These are phyloP conservation scores for Papiliotrema flavescens DNA, from an alignment of 1,284 basidiomycete genomes.

Conservation along the genomic window DNA sequence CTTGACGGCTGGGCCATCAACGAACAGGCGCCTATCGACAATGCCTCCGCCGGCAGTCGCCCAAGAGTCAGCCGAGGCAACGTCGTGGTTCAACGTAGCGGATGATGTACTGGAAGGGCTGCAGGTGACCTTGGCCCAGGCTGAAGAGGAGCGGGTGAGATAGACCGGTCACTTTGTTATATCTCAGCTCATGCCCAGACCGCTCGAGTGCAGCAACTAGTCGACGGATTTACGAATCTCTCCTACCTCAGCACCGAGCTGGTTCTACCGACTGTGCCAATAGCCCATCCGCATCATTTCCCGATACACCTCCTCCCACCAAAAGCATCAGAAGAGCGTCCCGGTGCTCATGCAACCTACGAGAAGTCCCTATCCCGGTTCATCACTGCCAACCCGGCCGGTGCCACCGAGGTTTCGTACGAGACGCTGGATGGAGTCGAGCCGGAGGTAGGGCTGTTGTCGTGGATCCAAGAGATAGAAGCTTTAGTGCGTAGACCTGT, in stretches of 20 bases:
- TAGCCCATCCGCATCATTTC: slow-evolving; percentile 25
- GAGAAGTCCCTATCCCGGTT: slow-evolving; percentile 25
- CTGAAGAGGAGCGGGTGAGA: slow-evolving; percentile 37
- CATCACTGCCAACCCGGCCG: slow-evolving; percentile 21
- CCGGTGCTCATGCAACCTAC: slow-evolving; percentile 27
- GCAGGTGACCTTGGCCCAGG: slow-evolving; percentile 24
- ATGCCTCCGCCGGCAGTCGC: neutral
- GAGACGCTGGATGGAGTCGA: slow-evolving; percentile 39
- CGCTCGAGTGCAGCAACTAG: slow-evolving; percentile 26
- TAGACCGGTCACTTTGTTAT: too few relatives aligned
- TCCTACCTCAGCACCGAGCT: slow-evolving; percentile 44
- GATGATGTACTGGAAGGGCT: slow-evolving; percentile 34
- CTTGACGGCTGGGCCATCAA: neutral
- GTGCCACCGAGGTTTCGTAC: slow-evolving; percentile 24
- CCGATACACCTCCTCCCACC: slow-evolving; percentile 32
- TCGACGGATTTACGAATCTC: slow-evolving; percentile 36
- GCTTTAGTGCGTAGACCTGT: neutral
- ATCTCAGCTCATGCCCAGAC: slow-evolving; percentile 19
- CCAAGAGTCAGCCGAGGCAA: neutral
- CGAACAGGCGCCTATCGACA: neutral
- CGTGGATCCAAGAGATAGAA: slow-evolving; percentile 25
- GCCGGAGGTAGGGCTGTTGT: slow-evolving; percentile 40
- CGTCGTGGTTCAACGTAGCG: slow-evolving; percentile 34
- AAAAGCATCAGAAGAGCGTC: slow-evolving; percentile 23
- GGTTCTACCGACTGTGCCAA: slow-evolving; percentile 31